These are phyloP conservation scores for Symbiodinium natans DNA, from an alignment of 73 alveolate genomes.

Conservation along the genomic window DNA sequence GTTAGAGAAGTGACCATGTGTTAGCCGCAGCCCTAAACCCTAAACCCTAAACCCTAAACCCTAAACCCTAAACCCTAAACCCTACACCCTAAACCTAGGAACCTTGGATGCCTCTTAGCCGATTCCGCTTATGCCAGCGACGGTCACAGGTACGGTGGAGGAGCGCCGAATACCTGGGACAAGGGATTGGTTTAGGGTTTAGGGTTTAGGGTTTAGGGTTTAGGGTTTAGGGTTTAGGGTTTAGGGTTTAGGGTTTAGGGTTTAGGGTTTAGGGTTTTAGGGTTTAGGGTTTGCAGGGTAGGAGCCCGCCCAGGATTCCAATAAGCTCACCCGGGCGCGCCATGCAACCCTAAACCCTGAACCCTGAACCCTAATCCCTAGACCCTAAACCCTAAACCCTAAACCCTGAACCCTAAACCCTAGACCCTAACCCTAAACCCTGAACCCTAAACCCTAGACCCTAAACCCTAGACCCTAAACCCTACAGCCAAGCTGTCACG, in stretches of 20 bases:
- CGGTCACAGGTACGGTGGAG: not conserved
- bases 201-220: not conserved
- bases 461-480: too few relatives aligned
- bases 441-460: too few relatives aligned
- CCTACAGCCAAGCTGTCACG: too few relatives aligned
- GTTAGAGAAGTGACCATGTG: too few relatives aligned
- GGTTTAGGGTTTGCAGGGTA: not conserved
- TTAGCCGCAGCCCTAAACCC: not conserved
- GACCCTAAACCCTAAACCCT: too few relatives aligned
- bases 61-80: not conserved
- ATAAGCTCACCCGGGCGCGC: too few relatives aligned
- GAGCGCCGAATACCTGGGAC: not conserved
- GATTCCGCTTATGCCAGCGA: not conserved
- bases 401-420: too few relatives aligned
- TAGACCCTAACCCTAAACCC: too few relatives aligned
- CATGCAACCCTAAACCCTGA: too few relatives aligned
- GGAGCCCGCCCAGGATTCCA: too few relatives aligned
- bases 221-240: not conserved
- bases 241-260: not conserved
- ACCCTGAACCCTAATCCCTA: too few relatives aligned
- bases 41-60: not conserved
- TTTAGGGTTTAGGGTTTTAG: not conserved
- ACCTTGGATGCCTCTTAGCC: not conserved
- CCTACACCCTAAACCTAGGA: not conserved
- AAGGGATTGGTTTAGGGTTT: not conserved